Base-by-base conservation (phyloP, 2,329 filamentous ascomycete genomes). In the Pseudopithomyces chartarum region DNA sequence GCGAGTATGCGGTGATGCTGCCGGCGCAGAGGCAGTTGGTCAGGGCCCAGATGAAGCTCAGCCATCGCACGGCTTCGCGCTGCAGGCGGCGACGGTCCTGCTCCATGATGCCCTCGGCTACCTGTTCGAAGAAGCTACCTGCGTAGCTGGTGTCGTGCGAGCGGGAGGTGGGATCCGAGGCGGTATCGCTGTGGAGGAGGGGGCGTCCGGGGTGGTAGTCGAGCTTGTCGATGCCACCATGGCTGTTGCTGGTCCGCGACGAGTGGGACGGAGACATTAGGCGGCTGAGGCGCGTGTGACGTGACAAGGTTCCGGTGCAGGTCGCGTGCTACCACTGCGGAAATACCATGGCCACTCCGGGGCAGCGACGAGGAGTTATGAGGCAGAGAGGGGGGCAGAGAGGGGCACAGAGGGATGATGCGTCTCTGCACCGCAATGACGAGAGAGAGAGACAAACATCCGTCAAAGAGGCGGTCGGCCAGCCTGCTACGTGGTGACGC, bases 1-100 rank as follows among this genome's bases (percentile, higher is more conserved):
- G 86, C 34, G 92, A 97, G 80, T 95, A 99, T 47, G 92, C 90
- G 48, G 92, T 92, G 69, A 98, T 91, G 68, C 91, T 96, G 59
- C 94, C 95, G 29, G 92, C 94, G 73, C 91, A 95, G 32, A 97
- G 84, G 65, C 85, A 87, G 69, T 81, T 85, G 57, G 88, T 71
- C 53, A 88, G 79, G 34, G 85, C 85, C 82, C 83, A 87, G 29
- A 74, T 75, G 70, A 88, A 88, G 71, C 83, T 85, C 56, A 81
- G 67, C 60, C 85, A 82, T 53, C 85, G 79, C 3, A 81, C 67
- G 7, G 82, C 73, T 62, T 85, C 78, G 62, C 77, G 81, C 59
- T 80, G 80, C 77, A 87, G 80, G 60, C 76, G 80, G 64, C 74
- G 71, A 55, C 84, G 79, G 69, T 87, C 85, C 56, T 83, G 80